phyloP scores from a whole-genome alignment of 2,329 filamentous ascomycete species.

The Ramularia collo-cygni region DNA sequence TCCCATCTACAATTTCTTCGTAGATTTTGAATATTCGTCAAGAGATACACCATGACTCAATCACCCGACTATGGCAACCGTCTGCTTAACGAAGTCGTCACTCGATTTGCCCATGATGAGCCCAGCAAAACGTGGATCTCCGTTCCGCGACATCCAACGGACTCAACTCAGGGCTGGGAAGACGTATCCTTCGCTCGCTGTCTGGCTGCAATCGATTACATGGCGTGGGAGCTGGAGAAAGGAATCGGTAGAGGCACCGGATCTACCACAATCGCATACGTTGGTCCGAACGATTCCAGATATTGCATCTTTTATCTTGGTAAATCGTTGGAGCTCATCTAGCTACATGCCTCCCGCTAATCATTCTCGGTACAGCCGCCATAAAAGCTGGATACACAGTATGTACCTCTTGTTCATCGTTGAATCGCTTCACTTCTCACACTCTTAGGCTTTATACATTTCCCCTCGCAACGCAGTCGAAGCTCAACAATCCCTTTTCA shows the following conservation, averaged over 20 bases:
- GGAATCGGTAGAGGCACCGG: slow-evolving; percentile 10
- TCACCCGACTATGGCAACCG: too few relatives aligned
- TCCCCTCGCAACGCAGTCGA: slow-evolving; percentile 14
- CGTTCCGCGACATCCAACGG: too few relatives aligned
- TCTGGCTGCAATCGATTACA: slow-evolving; percentile 10
- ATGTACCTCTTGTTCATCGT: too few relatives aligned
- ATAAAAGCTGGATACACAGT: slow-evolving; percentile 22
- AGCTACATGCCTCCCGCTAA: too few relatives aligned
- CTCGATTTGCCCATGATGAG: too few relatives aligned
- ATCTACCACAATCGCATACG: slow-evolving; percentile 20
- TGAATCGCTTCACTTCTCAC: too few relatives aligned
- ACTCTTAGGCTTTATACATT: slow-evolving; percentile 7
- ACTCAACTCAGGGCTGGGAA: slow-evolving; percentile 9
- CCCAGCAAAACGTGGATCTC: too few relatives aligned
- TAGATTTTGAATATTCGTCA: too few relatives aligned
- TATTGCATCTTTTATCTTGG: slow-evolving; percentile 20
- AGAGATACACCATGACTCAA: too few relatives aligned
- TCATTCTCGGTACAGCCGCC: neutral
- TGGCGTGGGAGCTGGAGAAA: slow-evolving; percentile 13
- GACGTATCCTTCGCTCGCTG: slow-evolving; percentile 13
- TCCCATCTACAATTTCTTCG: too few relatives aligned
- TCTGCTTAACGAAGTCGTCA: too few relatives aligned
- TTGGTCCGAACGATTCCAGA: slow-evolving; percentile 20
- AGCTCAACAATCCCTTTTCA: slow-evolving; percentile 15
- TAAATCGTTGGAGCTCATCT: too few relatives aligned